Base-by-base conservation (phyloP, 352 stramenopile genomes). In the Pythium rishiriense region DNA sequence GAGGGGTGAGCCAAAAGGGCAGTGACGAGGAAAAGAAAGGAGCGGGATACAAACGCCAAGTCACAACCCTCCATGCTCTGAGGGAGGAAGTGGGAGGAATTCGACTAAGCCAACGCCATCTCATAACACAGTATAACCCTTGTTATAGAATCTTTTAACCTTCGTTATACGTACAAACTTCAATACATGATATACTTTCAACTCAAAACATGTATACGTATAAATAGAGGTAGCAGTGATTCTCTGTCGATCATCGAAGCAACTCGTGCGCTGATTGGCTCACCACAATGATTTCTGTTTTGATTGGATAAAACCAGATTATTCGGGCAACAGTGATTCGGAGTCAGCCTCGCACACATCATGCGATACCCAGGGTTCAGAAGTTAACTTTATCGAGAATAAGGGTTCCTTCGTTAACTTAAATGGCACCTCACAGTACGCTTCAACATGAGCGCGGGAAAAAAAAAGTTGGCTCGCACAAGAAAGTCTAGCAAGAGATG, bases 361-460 rank as follows among this genome's bases (percentile, higher is more conserved):
- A n/a, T 43, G 37, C 6, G 12, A 43, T 12, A 43, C n/a, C 37
- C 10, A 12, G 37, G n/a, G 17, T 39, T 17, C 33, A 9, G 33
- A 14, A 3, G 3, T 3, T 11, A 12, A 3, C 33, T 39, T 39
- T 10, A 14, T n/a, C n/a, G 33, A 17, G 17, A 39, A 10, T 39
- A 39, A 9, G 10, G 9, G 33, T 39, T 17, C 3, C 11, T 48
- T 24, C 0, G 14, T 12, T 41, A 41, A 29, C 19, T 58, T 59
- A 48, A 63, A 31, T 35, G 24, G 33, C 17, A 41, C 24, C 17
- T 15, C 28, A 66, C 50, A 43, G 49, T 66, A 55, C 49, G 25
- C 59, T 66, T 66, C 50, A 66, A 66, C 39, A 47, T 66, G 37
- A 43, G 37, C 14, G 48, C 29, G 28, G 17, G 55, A 26, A 52